Evolutionary conservation across 208 protist species (phyloP).

Genomic region (Trypanosomatidae sp.): DNA sequence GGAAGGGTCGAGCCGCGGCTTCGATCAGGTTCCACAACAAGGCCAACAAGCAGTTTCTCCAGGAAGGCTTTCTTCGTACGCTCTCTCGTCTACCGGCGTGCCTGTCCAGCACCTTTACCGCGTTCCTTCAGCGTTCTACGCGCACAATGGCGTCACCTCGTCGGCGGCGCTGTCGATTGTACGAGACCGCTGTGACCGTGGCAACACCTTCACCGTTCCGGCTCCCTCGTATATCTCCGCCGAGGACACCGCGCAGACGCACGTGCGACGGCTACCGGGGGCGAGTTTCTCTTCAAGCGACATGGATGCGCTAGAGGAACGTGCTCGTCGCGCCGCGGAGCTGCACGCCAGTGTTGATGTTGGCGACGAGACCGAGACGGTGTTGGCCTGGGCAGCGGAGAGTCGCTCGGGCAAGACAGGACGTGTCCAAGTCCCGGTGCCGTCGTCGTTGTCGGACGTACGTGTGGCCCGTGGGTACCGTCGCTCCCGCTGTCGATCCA

Average conservation of each 20-base stretch:
- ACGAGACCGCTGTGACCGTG: not conserved
- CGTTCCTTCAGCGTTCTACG: slow-evolving; percentile 10
- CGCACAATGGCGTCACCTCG: not conserved
- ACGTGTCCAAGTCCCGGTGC: not conserved
- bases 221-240: not conserved
- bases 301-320: slow-evolving; percentile 11
- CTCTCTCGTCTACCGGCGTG: slow-evolving; percentile 10
- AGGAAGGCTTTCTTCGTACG: not conserved
- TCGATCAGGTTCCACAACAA: not conserved
- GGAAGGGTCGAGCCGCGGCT: not conserved
- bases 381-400: not conserved
- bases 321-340: slow-evolving; percentile 23
- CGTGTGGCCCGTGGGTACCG: slow-evolving; percentile 21
- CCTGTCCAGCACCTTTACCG: slow-evolving; percentile 13
- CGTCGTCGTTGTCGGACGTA: not conserved
- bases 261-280: not conserved
- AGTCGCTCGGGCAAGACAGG: not conserved
- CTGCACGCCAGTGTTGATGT: slow-evolving; percentile 7
- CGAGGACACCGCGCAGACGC: not conserved
- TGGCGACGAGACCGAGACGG: not conserved
- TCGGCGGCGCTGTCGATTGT: not conserved
- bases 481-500: not conserved
- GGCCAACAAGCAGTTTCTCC: not conserved
- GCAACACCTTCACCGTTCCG: not conserved
- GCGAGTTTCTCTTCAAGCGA: not conserved